phyloP scores from a whole-genome alignment of 176 grass and related monocot genomes.

The Oryza officinalis region DNA sequence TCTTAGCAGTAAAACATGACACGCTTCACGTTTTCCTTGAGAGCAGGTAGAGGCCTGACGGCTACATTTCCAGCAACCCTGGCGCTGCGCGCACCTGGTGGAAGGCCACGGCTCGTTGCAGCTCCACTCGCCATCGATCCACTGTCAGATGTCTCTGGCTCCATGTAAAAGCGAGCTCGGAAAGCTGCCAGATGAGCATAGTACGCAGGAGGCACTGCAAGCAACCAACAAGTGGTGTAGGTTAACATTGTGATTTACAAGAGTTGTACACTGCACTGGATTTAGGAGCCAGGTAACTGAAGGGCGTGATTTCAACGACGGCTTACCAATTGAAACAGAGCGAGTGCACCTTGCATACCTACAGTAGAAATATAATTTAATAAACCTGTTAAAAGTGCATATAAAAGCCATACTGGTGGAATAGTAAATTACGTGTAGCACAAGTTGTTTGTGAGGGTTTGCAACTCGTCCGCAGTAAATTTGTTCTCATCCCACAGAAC shows the following conservation, averaged over 20 bases:
- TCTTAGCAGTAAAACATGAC: slow-evolving; percentile 95
- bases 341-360: slow-evolving; percentile 90
- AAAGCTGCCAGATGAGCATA: slow-evolving; percentile 92
- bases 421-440: slow-evolving; percentile 84
- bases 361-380: slow-evolving; percentile 25
- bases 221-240: not conserved
- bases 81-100: slow-evolving; percentile 44
- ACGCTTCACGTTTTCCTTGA: slow-evolving; percentile 87
- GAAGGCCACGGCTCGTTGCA: slow-evolving; percentile 47
- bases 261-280: not conserved
- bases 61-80: slow-evolving; percentile 65
- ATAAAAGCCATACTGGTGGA: slow-evolving; percentile 5
- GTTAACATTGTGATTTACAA: not conserved
- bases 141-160: slow-evolving; percentile 83
- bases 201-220: slow-evolving; percentile 85
- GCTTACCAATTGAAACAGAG: slow-evolving; percentile 84
- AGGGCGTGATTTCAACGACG: not conserved
- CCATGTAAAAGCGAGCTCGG: slow-evolving; percentile 89
- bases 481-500: slow-evolving; percentile 99
- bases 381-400: not conserved
- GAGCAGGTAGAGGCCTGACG: slow-evolving; percentile 83
- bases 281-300: not conserved
- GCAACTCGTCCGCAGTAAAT: slow-evolving; percentile 90
- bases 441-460: slow-evolving; percentile 92
- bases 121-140: slow-evolving; percentile 71